phyloP scores from a whole-genome alignment of 1,284 basidiomycete species.

The Ganoderma boninense region DNA sequence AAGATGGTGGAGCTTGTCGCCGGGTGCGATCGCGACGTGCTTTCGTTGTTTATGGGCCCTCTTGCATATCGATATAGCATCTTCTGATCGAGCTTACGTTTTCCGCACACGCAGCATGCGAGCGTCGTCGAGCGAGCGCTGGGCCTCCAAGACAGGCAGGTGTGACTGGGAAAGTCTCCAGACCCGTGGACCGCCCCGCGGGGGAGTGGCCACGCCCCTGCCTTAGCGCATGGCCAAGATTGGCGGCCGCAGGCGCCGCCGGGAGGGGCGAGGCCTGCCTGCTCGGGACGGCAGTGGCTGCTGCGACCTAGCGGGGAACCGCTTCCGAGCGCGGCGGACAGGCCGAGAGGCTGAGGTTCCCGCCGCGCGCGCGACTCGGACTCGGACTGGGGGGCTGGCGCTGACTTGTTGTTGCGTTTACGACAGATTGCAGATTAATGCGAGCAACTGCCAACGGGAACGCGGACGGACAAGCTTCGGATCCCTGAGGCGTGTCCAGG shows the following conservation, averaged over 20 bases:
- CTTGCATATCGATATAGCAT: constrained; percentile 10
- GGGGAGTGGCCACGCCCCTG: neutral
- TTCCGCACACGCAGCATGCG: constrained; percentile 6
- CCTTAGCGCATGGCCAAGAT: neutral
- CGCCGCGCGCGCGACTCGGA: neutral
- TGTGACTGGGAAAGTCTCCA: constrained; percentile 21
- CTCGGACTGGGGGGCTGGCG: neutral
- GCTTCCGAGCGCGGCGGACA: constrained; percentile 8
- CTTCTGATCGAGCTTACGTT: constrained; percentile 14
- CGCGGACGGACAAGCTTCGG: constrained; percentile 23
- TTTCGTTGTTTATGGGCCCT: constrained; percentile 16
- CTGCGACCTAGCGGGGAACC: neutral
- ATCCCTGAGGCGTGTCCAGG: constrained; percentile 11
- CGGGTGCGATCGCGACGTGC: constrained; percentile 14
- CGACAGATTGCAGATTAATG: constrained; percentile 17
- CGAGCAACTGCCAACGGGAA: constrained; percentile 12
- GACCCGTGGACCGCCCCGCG: constrained; percentile 14
- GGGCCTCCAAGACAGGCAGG: neutral
- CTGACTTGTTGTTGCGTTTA: constrained; percentile 3
- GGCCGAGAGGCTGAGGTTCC: neutral
- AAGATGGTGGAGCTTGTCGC: neutral
- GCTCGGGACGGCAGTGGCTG: neutral
- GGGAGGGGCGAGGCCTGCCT: constrained; percentile 2
- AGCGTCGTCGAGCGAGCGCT: constrained; percentile 1
- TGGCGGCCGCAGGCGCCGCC: constrained; percentile 1